Evolutionary conservation across 1,139 yeast species (phyloP), one percentile per base, ranked within the genome.

Genomic region (Tardiomyces blankii): DNA sequence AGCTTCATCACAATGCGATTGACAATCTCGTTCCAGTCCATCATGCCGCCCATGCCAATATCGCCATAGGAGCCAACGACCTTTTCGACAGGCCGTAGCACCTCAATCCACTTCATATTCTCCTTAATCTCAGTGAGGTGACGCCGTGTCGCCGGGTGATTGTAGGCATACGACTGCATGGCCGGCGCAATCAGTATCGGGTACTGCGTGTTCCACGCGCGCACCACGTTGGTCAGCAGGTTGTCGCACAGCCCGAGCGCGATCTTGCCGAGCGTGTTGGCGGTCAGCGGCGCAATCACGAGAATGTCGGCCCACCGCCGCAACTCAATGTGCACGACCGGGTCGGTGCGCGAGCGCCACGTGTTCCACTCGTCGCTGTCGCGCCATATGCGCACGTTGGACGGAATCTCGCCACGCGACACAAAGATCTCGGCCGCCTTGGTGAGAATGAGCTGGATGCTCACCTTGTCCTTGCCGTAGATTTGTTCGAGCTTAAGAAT

Each of bases 1-100:
- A 87, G 66, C 59, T 86, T 84, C 62, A 81, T 70, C 2, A 86
- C 95, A 50, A 86, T 77, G 59, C 77, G 80, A 58, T 87, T 91
- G 27, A 87, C 95, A 55, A 89, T 82, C 64, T 88, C 96, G 64
- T 86, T 85, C 76, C 96, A 88, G 62, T 89, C 96, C 70, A 94
- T 76, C 96, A 88, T 88, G n/a, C 96, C 96, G 38, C 96, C 96
- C 67, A 76, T 85, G 32, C 96, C 96, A 51, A 89, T 88, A 58
- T 88, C 96, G 49, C 97, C 96, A 64, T 86, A 87, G 46, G 88
- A 79, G 27, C 95, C 94, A 49, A 85, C 84, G 8, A 89, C 95
- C 62, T 89, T 89, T 61, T 89, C 97, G 3, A 86, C 88, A 0
- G 97, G 97, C 61, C 82, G 84, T 56, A 89, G 69, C 21, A 88